Percentiles rank a stretch among this genome's conserved stretches.
Conservation (phyloP, 2,329 filamentous ascomycete species). For the Aspergillus candidus region DNA sequence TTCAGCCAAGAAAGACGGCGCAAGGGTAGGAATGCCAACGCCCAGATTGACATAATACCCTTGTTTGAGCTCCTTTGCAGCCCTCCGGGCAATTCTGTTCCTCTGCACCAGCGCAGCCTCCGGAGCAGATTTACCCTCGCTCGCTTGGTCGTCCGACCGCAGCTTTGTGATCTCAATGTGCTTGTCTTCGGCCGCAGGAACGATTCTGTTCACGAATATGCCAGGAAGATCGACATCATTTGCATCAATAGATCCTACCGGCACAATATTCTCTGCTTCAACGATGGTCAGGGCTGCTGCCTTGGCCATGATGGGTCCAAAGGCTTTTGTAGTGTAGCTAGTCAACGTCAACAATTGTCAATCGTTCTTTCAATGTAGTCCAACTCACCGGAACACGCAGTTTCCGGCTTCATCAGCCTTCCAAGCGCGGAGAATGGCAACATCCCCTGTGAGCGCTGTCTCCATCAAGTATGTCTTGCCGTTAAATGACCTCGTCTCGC, state of each 20-base stretch:
- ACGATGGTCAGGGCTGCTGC: slow-evolving; percentile 72
- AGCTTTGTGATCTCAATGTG: slow-evolving; percentile 64
- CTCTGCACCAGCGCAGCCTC: slow-evolving; percentile 33
- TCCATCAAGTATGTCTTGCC: slow-evolving; percentile 72
- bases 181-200: slow-evolving; percentile 66
- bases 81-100: slow-evolving; percentile 64
- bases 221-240: slow-evolving; percentile 72
- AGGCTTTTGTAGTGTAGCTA: slow-evolving; percentile 65
- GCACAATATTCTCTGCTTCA: slow-evolving; percentile 78
- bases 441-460: slow-evolving; percentile 67
- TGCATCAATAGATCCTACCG: slow-evolving; percentile 64
- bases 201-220: slow-evolving; percentile 76
- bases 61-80: slow-evolving; percentile 72
- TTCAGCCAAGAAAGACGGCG: slow-evolving; percentile 65
- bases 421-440: slow-evolving; percentile 69
- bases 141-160: slow-evolving; percentile 36
- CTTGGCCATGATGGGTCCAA: slow-evolving; percentile 73
- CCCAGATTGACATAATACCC: slow-evolving; percentile 33
- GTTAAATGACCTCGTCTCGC: slow-evolving; percentile 67
- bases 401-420: slow-evolving; percentile 73
- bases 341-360: no score
- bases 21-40: slow-evolving; percentile 67
- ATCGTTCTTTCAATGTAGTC: no score
- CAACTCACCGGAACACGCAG: slow-evolving; percentile 63
- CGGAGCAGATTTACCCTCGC: slow-evolving; percentile 32